A percentile compares a stretch with the other conserved stretches of the same genome.
Evolutionary conservation across 192 early-diverging fungal species (phyloP).

Genomic region (Pilobolus umbonatus): DNA sequence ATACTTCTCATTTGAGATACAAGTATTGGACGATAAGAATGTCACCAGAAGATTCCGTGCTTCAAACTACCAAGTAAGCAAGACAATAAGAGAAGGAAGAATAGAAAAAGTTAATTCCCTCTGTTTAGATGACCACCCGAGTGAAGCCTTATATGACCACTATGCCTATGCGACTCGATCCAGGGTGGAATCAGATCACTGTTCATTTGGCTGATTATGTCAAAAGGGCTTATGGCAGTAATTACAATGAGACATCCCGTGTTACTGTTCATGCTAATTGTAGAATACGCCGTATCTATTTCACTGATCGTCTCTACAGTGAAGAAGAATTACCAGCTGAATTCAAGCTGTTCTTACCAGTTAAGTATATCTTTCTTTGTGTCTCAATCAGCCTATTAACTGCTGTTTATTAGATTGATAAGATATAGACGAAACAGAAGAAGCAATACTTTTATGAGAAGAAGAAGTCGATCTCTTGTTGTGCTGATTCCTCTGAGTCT

Average conservation of each 20-base stretch:
- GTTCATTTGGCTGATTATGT: constrained; percentile 87
- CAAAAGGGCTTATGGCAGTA: constrained; percentile 81
- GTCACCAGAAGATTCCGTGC: constrained; percentile 77
- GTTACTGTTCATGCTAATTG: constrained; percentile 92
- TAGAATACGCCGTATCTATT: constrained; percentile 82
- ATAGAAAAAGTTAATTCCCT: not conserved
- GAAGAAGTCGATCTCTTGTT: constrained; percentile 54
- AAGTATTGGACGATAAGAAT: constrained; percentile 81
- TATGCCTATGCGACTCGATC: constrained; percentile 90
- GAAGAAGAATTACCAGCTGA: constrained; percentile 92
- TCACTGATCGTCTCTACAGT: constrained; percentile 83
- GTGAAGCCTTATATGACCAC: constrained; percentile 85
- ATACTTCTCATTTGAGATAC: constrained; percentile 91
- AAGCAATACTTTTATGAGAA: too few species aligned
- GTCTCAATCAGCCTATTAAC: too few species aligned
- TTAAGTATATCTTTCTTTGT: too few species aligned
- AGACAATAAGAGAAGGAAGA: not conserved
- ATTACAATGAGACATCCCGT: constrained; percentile 80
- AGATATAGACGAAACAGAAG: constrained; percentile 18
- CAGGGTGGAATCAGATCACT: constrained; percentile 95
- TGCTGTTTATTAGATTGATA: not conserved
- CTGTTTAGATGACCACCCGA: constrained; percentile 61
- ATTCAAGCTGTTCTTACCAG: constrained; percentile 86
- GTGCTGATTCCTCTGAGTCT: constrained; percentile 57
- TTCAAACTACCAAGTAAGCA: constrained; percentile 81